These are phyloP conservation scores for Crithidia expoeki DNA, from an alignment of 208 protist species.

Conservation along the genomic window DNA sequence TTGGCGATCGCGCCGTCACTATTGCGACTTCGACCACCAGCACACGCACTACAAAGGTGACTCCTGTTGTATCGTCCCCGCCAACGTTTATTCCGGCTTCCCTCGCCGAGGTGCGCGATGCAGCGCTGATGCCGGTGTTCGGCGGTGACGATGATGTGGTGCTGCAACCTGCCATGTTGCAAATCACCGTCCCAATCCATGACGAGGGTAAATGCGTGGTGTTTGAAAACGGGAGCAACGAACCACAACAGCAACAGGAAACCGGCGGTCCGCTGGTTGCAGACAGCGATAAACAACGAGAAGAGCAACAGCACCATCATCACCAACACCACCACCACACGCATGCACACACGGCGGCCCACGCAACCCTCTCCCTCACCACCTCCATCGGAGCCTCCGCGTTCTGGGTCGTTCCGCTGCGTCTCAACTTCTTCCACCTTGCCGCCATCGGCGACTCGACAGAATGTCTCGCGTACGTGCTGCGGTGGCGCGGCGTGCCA, in stretches of 20 bases:
- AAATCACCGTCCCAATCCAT: slow-evolving; percentile 14
- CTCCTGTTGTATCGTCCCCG: not conserved
- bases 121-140: not conserved
- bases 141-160: not conserved
- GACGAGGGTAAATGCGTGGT: slow-evolving; percentile 6
- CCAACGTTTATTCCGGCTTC: not conserved
- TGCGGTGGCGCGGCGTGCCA: slow-evolving; percentile 38
- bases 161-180: slow-evolving; percentile 13
- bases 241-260: slow-evolving; percentile 5
- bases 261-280: not conserved
- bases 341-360: not conserved
- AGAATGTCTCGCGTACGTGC: slow-evolving; percentile 45
- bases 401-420: slow-evolving; percentile 24
- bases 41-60: not conserved
- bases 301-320: slow-evolving; percentile 3
- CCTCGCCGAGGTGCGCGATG: not conserved
- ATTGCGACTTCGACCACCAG: not conserved
- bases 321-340: not conserved
- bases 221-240: not conserved
- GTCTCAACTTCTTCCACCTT: slow-evolving; percentile 43
- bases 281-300: not conserved
- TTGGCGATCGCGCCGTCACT: not conserved
- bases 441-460: slow-evolving; percentile 49
- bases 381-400: slow-evolving; percentile 8
- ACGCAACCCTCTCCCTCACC: slow-evolving; percentile 19